Evolutionary conservation across 2,329 filamentous ascomycete species (phyloP), one percentile per base, ranked within the genome.

Genomic region (Fusarium sp.): DNA sequence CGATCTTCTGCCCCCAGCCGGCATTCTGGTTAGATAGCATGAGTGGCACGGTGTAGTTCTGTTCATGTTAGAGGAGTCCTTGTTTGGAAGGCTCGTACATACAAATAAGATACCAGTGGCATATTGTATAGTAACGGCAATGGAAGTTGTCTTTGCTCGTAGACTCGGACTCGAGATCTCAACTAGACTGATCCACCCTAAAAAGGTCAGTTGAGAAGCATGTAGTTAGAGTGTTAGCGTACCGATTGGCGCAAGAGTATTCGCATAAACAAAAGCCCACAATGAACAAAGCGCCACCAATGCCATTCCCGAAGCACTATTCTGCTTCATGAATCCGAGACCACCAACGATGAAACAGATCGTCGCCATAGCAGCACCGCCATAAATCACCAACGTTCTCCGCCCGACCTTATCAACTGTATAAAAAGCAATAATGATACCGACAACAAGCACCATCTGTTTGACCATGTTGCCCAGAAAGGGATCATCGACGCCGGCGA

Each of bases 21-120:
- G 34, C 16, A 6, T 37, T 37, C 34, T 37, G 34, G 9, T 37
- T 37, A 3, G 34, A 37, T 11, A 37, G 5, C 34, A 37, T 37
- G 0, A 37, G 34, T 11, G 34, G 34, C 4, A 37, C 34, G 5
- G 34, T 37, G 5, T 37, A 37, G 5, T 37, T 37, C 34, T 37
- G 3, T 6, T n/a, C 5, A 2, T 37, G 34, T 37, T 37, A 37
- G 16, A 4, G 3, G 5, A 4, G 10, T 16, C 1, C 32, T 18
- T 1, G 9, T 5, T 4, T 18, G 5, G 9, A 6, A 18, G 32
- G 16, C 7, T 4, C 1, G 9, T 0, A 37, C 32, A 18, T 37
- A 37, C 32, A 4, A 37, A 37, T 37, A 37, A 10, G 9, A 37
- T 37, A 11, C 34, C 34, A n/a, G 34, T 37, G 9, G 34, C 34